Evolutionary conservation across 2,329 filamentous ascomycete species (phyloP).

Genomic region (Exophiala phaeomuriformis): DNA sequence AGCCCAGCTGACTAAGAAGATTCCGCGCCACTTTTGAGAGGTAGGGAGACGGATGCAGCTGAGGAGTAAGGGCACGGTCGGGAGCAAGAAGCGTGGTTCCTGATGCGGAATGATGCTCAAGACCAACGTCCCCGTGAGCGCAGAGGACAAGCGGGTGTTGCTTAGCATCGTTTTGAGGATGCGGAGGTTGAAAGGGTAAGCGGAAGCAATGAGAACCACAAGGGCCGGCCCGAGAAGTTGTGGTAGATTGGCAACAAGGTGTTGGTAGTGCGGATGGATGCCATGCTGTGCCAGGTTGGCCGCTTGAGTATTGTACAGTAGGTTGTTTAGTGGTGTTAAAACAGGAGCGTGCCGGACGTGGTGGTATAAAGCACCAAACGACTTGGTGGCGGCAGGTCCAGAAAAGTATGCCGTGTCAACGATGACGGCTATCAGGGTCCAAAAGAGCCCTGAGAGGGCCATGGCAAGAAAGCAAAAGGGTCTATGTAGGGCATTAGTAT

Average conservation of each 20-base stretch:
- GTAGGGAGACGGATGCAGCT: constrained; percentile 40
- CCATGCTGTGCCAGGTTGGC: constrained; percentile 68
- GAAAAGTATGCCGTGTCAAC: constrained; percentile 80
- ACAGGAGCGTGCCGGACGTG: constrained; percentile 56
- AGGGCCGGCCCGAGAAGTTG: constrained; percentile 65
- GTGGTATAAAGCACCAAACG: constrained; percentile 38
- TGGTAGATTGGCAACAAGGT: constrained; percentile 63
- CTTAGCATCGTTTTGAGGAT: constrained; percentile 19
- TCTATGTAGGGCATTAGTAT: constrained; percentile 31
- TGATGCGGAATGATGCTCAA: constrained; percentile 45
- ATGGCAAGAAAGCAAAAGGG: constrained; percentile 57
- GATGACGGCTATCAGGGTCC: constrained; percentile 64
- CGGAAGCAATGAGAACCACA: constrained; percentile 48
- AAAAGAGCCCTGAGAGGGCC: constrained; percentile 57
- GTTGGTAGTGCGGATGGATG: constrained; percentile 71
- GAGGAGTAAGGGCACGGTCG: constrained; percentile 45
- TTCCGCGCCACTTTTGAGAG: constrained; percentile 28
- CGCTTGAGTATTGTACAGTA: constrained; percentile 64
- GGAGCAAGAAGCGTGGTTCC: constrained; percentile 48
- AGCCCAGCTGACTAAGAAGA: constrained; percentile 42
- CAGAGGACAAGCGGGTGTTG: constrained; percentile 38
- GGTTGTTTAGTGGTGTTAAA: constrained; percentile 70
- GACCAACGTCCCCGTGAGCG: constrained; percentile 38
- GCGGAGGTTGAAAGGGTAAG: constrained; percentile 30
- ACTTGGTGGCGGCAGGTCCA: constrained; percentile 32